Percentiles rank a stretch among this genome's conserved stretches.
These are phyloP conservation scores for Peronospora tabacina DNA, from an alignment of 352 stramenopile genomes.

Conservation along the genomic window DNA sequence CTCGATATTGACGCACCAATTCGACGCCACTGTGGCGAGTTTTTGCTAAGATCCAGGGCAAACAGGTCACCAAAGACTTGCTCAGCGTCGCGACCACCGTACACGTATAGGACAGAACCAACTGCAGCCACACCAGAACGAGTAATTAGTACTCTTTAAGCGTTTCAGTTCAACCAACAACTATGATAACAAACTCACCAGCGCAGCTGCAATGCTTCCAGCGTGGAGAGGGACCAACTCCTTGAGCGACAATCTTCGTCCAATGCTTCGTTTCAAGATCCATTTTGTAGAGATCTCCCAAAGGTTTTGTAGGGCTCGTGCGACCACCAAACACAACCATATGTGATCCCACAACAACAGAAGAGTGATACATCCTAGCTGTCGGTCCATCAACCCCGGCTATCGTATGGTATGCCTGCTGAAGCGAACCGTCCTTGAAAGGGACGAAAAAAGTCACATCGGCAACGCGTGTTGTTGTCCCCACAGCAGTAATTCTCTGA, in stretches of 20 bases:
- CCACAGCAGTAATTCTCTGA: conserved; percentile 44
- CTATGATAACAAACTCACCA: conserved; percentile 26
- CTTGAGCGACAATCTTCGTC: conserved; percentile 27
- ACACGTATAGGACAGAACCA: conserved; percentile 57
- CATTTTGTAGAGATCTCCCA: conserved; percentile 58
- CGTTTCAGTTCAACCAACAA: neutral
- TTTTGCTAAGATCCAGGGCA: conserved; percentile 44
- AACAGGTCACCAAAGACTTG: conserved; percentile 66
- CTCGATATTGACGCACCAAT: conserved; percentile 30
- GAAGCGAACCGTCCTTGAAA: conserved; percentile 21
- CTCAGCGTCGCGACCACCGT: conserved; percentile 59
- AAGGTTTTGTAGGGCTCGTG: conserved; percentile 52
- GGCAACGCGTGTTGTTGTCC: conserved; percentile 52
- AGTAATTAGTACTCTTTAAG: conserved; percentile 6
- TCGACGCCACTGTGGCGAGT: conserved; percentile 34
- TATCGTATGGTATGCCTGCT: conserved; percentile 22
- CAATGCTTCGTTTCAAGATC: conserved; percentile 42
- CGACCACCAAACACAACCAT: conserved; percentile 83
- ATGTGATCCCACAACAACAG: conserved; percentile 34
- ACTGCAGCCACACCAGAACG: conserved; percentile 27
- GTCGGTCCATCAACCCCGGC: conserved; percentile 22
- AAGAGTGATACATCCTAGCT: conserved; percentile 71
- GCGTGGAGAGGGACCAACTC: conserved; percentile 36
- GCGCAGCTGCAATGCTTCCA: conserved; percentile 69
- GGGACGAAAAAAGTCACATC: conserved; percentile 37